phyloP scores from a whole-genome alignment of 2,329 filamentous ascomycete genomes.

The Fusarium torreyae region DNA sequence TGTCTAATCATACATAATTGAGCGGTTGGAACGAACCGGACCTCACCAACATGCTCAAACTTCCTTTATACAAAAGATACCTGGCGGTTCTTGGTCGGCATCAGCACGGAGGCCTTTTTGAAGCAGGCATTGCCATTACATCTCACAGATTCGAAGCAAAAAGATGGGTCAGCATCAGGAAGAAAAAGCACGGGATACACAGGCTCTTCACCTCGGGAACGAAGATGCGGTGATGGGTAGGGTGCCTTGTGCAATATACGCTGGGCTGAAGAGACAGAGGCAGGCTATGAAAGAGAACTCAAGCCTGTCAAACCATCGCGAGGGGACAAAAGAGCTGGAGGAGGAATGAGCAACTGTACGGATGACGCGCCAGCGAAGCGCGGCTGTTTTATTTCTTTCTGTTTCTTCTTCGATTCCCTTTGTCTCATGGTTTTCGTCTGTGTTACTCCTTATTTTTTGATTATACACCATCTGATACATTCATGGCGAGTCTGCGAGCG shows the following conservation, averaged over 20 bases:
- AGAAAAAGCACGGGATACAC: constrained; percentile 43
- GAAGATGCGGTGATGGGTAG: constrained; percentile 27
- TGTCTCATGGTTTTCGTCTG: constrained; percentile 50
- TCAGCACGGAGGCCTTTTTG: constrained; percentile 39
- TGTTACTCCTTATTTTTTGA: constrained; percentile 49
- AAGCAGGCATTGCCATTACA: constrained; percentile 52
- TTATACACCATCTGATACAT: constrained; percentile 55
- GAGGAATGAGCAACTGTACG: constrained; percentile 33
- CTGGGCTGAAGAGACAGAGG: constrained; percentile 31
- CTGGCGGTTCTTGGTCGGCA: constrained; percentile 37
- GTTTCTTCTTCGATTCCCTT: constrained; percentile 48
- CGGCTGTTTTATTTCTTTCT: constrained; percentile 40
- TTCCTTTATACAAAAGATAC: constrained; percentile 45
- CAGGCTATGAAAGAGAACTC: constrained; percentile 11
- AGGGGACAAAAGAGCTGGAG: constrained; percentile 28
- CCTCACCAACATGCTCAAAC: constrained; percentile 44
- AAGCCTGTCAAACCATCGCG: constrained; percentile 23
- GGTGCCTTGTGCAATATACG: constrained; percentile 34
- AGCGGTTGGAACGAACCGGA: constrained; percentile 45
- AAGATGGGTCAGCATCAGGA: constrained; percentile 50
- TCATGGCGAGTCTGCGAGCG: constrained; percentile 54
- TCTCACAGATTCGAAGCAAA: constrained; percentile 54
- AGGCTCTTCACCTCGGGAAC: constrained; percentile 44
- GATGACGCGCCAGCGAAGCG: constrained; percentile 41
- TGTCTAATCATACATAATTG: constrained; percentile 67